Base-by-base conservation (phyloP, 73 alveolate species). In the Stentor roeselii region DNA sequence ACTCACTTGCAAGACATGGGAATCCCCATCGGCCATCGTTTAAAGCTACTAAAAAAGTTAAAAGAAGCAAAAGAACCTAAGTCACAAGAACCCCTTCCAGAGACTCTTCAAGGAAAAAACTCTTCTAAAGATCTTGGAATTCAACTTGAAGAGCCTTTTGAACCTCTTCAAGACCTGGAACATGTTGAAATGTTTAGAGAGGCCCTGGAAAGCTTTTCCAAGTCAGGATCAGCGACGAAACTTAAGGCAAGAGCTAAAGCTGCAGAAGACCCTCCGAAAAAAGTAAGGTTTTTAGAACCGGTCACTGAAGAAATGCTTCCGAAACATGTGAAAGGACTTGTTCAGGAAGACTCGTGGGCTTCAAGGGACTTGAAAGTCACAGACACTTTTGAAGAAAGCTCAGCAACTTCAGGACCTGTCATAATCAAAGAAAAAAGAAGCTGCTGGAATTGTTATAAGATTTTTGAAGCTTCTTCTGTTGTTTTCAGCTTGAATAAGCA, bases 1-100 rank as follows among this genome's bases (percentile, higher is more conserved):
- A 67, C n/a, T 14, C 60, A 39, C 34, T 35, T 76, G 0, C n/a
- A 14, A 36, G 39, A 41, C 59, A 14, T 76, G 30, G 34, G 2
- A 27, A 76, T 76, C 39, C 84, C 84, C n/a, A 6, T 76, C 21
- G 84, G 84, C 2, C 84, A 76, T 67, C 32, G 84, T 36, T 34
- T 76, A 27, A 76, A 76, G 39, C 30, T 76, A 0, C 67, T 76
- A n/a, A 76, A 76, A 41, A 76, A 76, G 39, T 36, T 76, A 27
- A 76, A 35, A 2, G 84, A 76, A n/a, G 6, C 27, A 27, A 76
- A 76, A 76, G 37, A 34, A 1, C 37, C 21, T 15, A 0, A 32
- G 37, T 11, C 80, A 30, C 34, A 27, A 67, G 80, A 67, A 67
- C 27, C 41, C 37, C 50, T 34, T 30, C 80, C 80, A 30, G 15